These are phyloP conservation scores for Populus nigra DNA, from an alignment of 345 rosid genomes.

Conservation along the genomic window DNA sequence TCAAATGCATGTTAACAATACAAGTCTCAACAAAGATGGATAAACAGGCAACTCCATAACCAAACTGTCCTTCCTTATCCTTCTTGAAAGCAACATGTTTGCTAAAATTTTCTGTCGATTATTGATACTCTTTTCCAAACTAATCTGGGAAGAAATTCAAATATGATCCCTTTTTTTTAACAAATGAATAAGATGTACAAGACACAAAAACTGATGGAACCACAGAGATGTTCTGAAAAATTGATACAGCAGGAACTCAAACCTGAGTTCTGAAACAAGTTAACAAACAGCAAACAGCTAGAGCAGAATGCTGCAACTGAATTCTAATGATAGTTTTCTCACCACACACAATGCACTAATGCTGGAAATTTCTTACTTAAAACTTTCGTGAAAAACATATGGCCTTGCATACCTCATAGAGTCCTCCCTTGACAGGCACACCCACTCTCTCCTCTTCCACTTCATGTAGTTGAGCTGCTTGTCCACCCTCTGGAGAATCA, in stretches of 20 bases:
- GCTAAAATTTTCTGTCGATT: background rate
- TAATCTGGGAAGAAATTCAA: background rate
- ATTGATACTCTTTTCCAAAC: background rate
- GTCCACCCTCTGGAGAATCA: slow-evolving; percentile 33
- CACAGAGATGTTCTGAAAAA: background rate
- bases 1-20: background rate
- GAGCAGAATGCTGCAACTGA: no score
- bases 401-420: slow-evolving; percentile 62
- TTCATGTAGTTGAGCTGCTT: slow-evolving; percentile 46
- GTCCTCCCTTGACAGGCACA: slow-evolving; percentile 97
- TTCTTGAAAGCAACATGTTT: background rate
- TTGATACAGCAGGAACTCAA: background rate
- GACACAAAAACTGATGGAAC: background rate
- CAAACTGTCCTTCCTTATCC: background rate
- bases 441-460: slow-evolving; percentile 94
- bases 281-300: no score
- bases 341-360: background rate
- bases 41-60: background rate
- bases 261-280: background rate
- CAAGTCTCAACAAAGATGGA: background rate
- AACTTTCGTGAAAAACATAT: background rate
- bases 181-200: background rate
- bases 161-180: background rate
- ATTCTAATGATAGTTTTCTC: no score
- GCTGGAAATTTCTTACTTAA: background rate